Evolutionary conservation across 2,329 filamentous ascomycete genomes (phyloP), one percentile per base, ranked within the genome.

Genomic region (Phoma sp.): DNA sequence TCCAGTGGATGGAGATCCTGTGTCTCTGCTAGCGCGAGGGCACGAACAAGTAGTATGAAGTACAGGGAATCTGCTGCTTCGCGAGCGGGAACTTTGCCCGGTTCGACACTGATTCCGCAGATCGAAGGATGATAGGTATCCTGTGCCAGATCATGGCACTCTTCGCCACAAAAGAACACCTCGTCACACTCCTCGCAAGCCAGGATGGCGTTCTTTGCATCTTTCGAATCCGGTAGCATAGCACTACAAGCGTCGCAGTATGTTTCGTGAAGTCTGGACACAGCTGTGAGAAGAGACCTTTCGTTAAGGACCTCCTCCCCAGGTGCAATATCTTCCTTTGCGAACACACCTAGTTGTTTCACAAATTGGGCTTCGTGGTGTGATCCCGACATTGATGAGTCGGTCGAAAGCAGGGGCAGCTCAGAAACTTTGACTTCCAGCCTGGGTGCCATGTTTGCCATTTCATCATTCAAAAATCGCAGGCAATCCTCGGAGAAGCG

Each of bases 191-290:
- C 79, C 33, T 80, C 75, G 63, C 85, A 87, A 2, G 77, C 71
- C 6, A 81, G 75, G 5, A 79, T 72, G 15, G 47, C 43, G 4
- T 44, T 45, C 5, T 49, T 51, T 13, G 41, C 45, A n/a, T 58
- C 51, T 12, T 33, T 43, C 1, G 54, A 41, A 13, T 64, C 68
- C 0, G 90, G 90, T 6, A 96, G 82, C 22, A 86, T 85, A 7
- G 84, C 82, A 66, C 92, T 92, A 74, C 94, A 98, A 13, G 92
- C 92, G 74, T 98, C 94, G 75, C 94, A 98, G 27, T 94, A 84
- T 4, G 89, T 83, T 59, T 96, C 92, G 71, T 96, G 92, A 12
- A 95, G 84, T 27, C 92, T 87, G 71, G 95, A 95, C 65, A 94
- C 95, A 40, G 91, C 93, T 2, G 93, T 96, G 36, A 99, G 80